phyloP scores from a whole-genome alignment of 108 stramenopile species.

The Pelagomonas calceolata region DNA sequence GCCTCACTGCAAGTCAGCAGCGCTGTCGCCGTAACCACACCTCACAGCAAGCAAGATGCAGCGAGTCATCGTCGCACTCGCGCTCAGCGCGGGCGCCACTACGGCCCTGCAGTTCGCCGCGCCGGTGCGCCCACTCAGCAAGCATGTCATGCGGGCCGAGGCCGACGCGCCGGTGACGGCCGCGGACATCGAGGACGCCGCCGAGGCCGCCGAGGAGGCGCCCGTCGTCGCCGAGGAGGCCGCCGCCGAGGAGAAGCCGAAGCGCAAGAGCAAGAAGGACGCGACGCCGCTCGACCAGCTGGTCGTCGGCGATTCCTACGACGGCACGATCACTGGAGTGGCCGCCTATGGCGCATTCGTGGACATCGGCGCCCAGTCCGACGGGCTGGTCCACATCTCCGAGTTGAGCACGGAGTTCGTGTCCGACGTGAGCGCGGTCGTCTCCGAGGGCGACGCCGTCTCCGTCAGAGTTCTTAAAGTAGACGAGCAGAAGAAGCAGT shows the following conservation, averaged over 20 bases:
- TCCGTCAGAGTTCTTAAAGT: constrained; percentile 18
- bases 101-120: no score
- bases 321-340: constrained; percentile 24
- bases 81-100: no score
- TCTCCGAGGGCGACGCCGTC: constrained; percentile 16
- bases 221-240: not conserved
- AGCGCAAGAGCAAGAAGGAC: not conserved
- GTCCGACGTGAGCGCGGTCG: not conserved
- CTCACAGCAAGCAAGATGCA: no score
- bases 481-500: constrained; percentile 12
- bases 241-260: not conserved
- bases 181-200: no score
- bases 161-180: no score
- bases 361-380: constrained; percentile 21
- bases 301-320: not conserved
- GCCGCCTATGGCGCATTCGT: constrained; percentile 32
- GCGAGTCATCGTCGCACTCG: no score
- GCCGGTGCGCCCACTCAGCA: no score
- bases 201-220: not conserved
- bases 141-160: no score
- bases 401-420: constrained; percentile 22
- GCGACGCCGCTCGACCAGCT: not conserved
- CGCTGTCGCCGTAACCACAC: no score
- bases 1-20: no score
- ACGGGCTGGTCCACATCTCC: constrained; percentile 29